phyloP scores from a whole-genome alignment of 2,329 filamentous ascomycete species.

The Aspergillus sp. region DNA sequence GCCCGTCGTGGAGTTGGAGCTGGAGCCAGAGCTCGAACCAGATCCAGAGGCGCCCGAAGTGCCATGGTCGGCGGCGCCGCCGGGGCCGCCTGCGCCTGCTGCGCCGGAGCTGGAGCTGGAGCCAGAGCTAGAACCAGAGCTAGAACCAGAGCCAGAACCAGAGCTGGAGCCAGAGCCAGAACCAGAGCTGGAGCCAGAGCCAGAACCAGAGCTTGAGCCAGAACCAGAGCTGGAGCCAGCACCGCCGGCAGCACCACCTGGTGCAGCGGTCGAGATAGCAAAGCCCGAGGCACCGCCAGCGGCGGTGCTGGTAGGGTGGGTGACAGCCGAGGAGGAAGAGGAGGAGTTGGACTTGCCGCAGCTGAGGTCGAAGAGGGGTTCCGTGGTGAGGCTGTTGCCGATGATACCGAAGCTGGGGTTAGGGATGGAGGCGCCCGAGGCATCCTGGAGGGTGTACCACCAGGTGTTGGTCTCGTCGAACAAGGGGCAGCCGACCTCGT shows the following conservation, averaged over 20 bases:
- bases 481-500: constrained; percentile 69
- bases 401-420: constrained; percentile 42
- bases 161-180: constrained; percentile 25
- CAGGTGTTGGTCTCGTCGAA: constrained; percentile 42
- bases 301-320: constrained; percentile 14
- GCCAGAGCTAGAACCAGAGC: constrained; percentile 2
- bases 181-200: constrained; percentile 12
- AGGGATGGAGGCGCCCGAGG: constrained; percentile 20
- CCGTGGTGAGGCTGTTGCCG: constrained; percentile 32
- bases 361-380: constrained; percentile 37
- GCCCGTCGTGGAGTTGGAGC: too few relatives aligned
- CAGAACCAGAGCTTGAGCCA: constrained; percentile 24
- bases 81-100: background rate
- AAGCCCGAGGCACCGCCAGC: background rate
- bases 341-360: constrained; percentile 29
- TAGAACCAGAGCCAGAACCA: background rate
- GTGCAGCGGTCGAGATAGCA: background rate
- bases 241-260: constrained; percentile 6
- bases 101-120: constrained; percentile 10
- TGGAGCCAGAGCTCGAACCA: constrained; percentile 1
- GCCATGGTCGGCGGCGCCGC: background rate
- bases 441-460: constrained; percentile 45
- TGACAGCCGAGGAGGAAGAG: constrained; percentile 17
- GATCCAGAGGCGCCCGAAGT: background rate
- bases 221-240: constrained; percentile 15